Conservation (phyloP, 2,329 filamentous ascomycete species). For the Epichloe sp. region DNA sequence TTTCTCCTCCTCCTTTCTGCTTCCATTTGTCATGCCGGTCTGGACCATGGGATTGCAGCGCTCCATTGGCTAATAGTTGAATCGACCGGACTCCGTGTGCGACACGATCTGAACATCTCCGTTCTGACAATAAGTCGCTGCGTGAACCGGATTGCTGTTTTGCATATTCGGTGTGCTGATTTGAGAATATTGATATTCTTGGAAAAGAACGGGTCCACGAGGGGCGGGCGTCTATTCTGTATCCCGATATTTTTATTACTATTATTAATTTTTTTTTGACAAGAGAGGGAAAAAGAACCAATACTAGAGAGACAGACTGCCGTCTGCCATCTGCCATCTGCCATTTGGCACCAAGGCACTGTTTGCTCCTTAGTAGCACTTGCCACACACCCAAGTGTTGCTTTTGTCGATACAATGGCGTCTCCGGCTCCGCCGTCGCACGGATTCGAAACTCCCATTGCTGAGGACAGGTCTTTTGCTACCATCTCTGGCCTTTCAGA, state of each 20-base stretch:
- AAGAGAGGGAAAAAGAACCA: no score
- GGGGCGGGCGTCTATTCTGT: no score
- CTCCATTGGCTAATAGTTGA: not conserved
- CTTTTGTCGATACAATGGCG: slow-evolving; percentile 1
- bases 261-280: no score
- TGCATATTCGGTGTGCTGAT: no score
- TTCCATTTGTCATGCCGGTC: not conserved
- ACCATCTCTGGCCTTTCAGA: slow-evolving; percentile 1
- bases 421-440: not conserved
- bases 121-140: not conserved
- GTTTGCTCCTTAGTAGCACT: not conserved
- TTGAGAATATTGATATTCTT: no score
- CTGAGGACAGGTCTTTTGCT: slow-evolving; percentile 4
- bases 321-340: not conserved
- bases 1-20: no score
- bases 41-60: not conserved
- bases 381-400: not conserved
- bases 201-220: no score
- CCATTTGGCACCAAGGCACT: not conserved
- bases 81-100: no score
- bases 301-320: no score
- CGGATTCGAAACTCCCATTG: not conserved
- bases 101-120: not conserved
- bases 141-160: not conserved
- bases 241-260: no score